Percentiles rank a stretch among this genome's conserved stretches.
These are phyloP conservation scores for Nemania abortiva DNA, from an alignment of 2,329 filamentous ascomycete genomes.

Conservation along the genomic window DNA sequence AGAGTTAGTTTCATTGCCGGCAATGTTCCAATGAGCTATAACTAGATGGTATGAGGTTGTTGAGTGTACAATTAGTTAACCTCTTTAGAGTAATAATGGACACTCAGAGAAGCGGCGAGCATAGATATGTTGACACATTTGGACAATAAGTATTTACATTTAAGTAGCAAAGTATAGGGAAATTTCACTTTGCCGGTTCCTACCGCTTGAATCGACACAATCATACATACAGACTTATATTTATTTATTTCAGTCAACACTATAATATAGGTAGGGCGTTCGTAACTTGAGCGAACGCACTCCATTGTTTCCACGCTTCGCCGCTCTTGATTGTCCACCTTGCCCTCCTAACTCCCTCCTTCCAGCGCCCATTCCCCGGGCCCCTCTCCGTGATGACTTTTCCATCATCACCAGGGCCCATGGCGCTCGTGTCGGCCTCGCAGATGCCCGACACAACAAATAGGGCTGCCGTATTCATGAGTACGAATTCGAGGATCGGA, in stretches of 20 bases:
- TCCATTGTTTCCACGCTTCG: slow-evolving; percentile 85
- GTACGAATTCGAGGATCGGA: slow-evolving; percentile 90
- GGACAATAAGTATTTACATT: background rate
- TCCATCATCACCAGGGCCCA: slow-evolving; percentile 85
- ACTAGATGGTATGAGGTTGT: too few relatives aligned
- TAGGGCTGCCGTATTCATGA: slow-evolving; percentile 92
- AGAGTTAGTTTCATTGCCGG: background rate
- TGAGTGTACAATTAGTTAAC: too few relatives aligned
- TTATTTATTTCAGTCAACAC: background rate
- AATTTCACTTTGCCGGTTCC: too few relatives aligned
- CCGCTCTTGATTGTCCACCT: slow-evolving; percentile 90
- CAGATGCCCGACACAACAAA: slow-evolving; percentile 88
- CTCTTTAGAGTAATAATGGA: too few relatives aligned
- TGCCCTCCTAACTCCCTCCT: slow-evolving; percentile 89
- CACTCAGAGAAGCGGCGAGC: background rate
- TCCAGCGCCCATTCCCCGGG: slow-evolving; percentile 90
- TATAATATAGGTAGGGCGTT: slow-evolving; percentile 60
- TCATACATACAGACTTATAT: background rate
- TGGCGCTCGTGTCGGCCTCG: slow-evolving; percentile 82
- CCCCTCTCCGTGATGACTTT: slow-evolving; percentile 84
- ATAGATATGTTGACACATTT: background rate
- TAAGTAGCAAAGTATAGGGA: background rate
- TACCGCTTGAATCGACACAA: too few relatives aligned
- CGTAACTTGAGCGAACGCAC: slow-evolving; percentile 84
- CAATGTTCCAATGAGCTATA: background rate